Evolutionary conservation across 139 green algal species (phyloP), one percentile per base, ranked within the genome.

Genomic region (Chlamydomonas sp.): DNA sequence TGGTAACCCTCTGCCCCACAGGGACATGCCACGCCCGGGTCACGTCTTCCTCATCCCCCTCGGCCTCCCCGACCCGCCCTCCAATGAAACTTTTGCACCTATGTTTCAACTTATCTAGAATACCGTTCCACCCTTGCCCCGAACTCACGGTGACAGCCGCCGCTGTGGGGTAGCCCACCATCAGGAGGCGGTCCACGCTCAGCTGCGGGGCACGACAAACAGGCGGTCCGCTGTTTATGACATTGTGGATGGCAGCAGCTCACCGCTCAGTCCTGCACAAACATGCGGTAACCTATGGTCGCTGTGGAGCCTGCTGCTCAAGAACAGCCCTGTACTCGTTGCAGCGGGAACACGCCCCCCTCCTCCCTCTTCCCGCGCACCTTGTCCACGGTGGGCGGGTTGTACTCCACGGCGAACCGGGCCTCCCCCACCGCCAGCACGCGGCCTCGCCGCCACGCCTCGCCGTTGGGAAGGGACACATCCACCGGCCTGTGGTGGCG

Each of bases 311-410:
- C 31, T 49, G 31, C 31, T 49, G 31, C 31, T 49, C 31, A 49
- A 49, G 7, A 79, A 20, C 73, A 78, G 5, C n/a, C n/a, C n/a
- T 61, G 73, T 14, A 7, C 73, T 16, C 7, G 5, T 78, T 67
- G 2, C 62, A 18, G 5, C 74, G 7, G 10, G 6, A 57, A 12
- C 4, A 58, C 17, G 20, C 63, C 61, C 17, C 72, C 57, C 58
- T 17, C 20, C 2, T 4, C 17, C 80, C n/a, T 20, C 6, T 6
- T 4, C 71, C 9, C 20, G 17, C 83, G 17, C 60, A 90, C 61
- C 78, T 92, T 89, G 49, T 94, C 91, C 4, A 95, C 88, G 2
- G 92, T 92, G 5, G 96, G 96, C 78, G 95, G 94, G 88, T 98
- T 98, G 59, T 94, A 18, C 2, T 88, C 67, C 10, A 98, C 76